A percentile compares a stretch with the other conserved stretches of the same genome.
Conservation (phyloP, 1,284 basidiomycete species). For the Papiliotrema flavescens region DNA sequence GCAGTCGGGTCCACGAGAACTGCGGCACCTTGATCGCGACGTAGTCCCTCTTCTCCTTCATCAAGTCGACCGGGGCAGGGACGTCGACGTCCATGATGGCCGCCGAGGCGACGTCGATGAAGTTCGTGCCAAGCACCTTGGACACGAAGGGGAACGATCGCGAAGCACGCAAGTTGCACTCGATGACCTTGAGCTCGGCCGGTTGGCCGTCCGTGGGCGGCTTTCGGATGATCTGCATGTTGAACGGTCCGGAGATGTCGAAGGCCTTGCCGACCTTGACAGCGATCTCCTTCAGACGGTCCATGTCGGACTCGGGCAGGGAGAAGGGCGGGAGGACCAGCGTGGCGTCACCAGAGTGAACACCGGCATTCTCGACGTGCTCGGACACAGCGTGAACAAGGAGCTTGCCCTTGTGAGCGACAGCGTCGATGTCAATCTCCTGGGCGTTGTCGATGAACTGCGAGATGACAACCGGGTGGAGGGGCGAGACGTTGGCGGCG, state of each 20-base stretch:
- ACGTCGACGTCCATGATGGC: conserved; percentile 86
- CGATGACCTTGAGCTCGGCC: conserved; percentile 88
- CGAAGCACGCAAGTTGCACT: conserved; percentile 96
- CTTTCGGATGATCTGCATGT: conserved; percentile 99
- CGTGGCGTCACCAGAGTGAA: conserved; percentile 98
- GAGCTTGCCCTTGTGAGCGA: conserved; percentile 90
- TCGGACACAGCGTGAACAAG: conserved; percentile 95
- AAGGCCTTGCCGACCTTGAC: conserved; percentile 93
- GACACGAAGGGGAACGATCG: conserved; percentile 99
- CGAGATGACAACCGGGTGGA: conserved; percentile 96
- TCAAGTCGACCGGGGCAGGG: conserved; percentile 88
- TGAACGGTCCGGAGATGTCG: conserved; percentile 96
- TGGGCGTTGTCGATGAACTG: conserved; percentile 98
- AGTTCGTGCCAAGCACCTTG: conserved; percentile 95
- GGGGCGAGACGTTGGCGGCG: conserved; percentile 90
- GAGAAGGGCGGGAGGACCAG: conserved; percentile 96
- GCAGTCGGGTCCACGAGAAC: conserved; percentile 95
- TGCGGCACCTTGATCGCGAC: conserved; percentile 97
- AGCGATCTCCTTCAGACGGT: conserved; percentile 82
- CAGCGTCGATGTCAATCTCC: conserved; percentile 97
- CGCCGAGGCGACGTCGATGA: conserved; percentile 89
- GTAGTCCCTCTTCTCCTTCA: conserved; percentile 87
- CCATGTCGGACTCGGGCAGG: conserved; percentile 69
- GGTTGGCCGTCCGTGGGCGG: conserved; percentile 57
- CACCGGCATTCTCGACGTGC: conserved; percentile 98